Percentiles rank a stretch among this genome's conserved stretches.
Conservation (phyloP, 306 rosid genomes). For the Dryas octopetala region DNA sequence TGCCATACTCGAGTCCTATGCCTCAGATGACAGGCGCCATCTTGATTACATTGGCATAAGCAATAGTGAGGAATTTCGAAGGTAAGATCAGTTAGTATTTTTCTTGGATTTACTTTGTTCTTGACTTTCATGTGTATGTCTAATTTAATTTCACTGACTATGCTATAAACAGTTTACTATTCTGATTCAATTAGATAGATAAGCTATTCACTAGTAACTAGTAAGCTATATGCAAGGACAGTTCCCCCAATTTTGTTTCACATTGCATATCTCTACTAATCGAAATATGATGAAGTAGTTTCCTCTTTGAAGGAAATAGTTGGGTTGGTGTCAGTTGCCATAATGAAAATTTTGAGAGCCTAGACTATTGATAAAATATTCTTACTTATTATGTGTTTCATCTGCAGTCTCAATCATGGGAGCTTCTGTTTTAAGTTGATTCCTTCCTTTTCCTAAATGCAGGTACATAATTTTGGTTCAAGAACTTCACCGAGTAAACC, state of each 20-base stretch:
- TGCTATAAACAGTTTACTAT: background rate
- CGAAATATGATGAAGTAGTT: background rate
- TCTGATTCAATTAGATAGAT: background rate
- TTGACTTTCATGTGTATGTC: background rate
- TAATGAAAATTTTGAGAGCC: background rate
- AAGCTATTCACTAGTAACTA: background rate
- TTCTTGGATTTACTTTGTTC: background rate
- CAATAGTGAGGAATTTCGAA: constrained; percentile 91
- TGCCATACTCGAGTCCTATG: constrained; percentile 88
- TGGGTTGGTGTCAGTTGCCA: background rate
- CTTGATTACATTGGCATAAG: constrained; percentile 73
- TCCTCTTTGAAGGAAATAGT: background rate
- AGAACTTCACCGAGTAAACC: constrained; percentile 79
- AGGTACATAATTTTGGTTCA: constrained; percentile 74
- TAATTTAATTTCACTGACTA: background rate
- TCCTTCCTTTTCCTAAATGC: constrained; percentile 15
- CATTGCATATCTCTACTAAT: background rate
- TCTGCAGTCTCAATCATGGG: background rate
- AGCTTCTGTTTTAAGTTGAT: background rate
- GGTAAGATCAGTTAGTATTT: constrained; percentile 39
- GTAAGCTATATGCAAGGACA: background rate
- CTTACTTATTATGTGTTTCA: background rate
- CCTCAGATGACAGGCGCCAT: constrained; percentile 62
- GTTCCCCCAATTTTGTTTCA: background rate
- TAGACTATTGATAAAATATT: background rate